Evolutionary conservation across 1,284 basidiomycete genomes (phyloP).

Genomic region (Cutaneotrichosporon arboriforme): DNA sequence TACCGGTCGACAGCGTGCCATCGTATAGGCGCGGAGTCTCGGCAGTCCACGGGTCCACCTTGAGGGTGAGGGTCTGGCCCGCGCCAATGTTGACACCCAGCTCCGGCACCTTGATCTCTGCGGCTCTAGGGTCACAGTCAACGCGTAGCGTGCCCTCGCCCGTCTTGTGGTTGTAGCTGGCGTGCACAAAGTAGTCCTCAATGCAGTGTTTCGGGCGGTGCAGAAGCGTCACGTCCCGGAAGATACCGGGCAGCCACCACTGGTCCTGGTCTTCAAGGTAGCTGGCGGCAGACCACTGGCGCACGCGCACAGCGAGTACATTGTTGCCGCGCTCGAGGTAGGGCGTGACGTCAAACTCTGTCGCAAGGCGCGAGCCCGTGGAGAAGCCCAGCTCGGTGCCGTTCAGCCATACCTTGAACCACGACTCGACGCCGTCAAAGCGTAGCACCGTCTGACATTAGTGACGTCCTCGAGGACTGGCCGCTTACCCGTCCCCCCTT

Average conservation of each 20-base stretch:
- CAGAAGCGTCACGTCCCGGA: conserved; percentile 23
- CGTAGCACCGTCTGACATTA: conserved; percentile 14
- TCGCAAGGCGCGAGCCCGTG: conserved; percentile 16
- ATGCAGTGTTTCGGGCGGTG: conserved; percentile 19
- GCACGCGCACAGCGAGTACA: conserved; percentile 16
- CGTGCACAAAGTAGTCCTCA: conserved; percentile 23
- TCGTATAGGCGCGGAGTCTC: conserved; percentile 22
- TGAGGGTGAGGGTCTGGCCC: conserved; percentile 10
- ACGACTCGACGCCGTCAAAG: conserved; percentile 28
- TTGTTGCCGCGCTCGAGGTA: not conserved
- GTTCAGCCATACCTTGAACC: conserved; percentile 26
- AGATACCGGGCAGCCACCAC: conserved; percentile 30
- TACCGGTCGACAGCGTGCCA: conserved; percentile 6
- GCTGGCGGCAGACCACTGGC: conserved; percentile 20
- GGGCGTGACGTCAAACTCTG: conserved; percentile 19
- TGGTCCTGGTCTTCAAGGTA: conserved; percentile 31
- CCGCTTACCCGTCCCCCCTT: not conserved
- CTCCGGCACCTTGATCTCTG: conserved; percentile 19
- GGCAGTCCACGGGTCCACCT: conserved; percentile 23
- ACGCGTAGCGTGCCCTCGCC: conserved; percentile 20
- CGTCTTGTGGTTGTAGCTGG: conserved; percentile 16
- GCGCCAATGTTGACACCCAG: conserved; percentile 18
- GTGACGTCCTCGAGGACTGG: not conserved
- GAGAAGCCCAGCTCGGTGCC: conserved; percentile 16
- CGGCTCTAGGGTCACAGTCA: conserved; percentile 14